These are phyloP conservation scores for Cryptococcus jaspeensis DNA, from an alignment of 1,284 basidiomycete genomes.

Conservation along the genomic window DNA sequence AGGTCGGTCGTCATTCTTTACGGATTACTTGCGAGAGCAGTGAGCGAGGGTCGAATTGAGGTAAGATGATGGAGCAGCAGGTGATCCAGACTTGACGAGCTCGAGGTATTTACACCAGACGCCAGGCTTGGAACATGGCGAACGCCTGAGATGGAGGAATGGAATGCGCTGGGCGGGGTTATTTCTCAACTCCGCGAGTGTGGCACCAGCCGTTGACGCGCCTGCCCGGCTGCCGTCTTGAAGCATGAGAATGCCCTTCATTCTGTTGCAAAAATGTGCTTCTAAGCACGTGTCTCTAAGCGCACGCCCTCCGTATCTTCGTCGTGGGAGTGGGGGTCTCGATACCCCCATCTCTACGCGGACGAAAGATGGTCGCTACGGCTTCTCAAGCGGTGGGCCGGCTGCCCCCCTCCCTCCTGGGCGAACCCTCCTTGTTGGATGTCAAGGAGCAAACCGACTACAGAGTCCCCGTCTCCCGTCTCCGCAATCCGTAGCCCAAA, in stretches of 20 bases:
- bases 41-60: too few species aligned
- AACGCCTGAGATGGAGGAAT: not conserved
- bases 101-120: not conserved
- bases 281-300: too few species aligned
- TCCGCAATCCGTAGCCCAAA: too few species aligned
- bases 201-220: not conserved
- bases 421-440: too few species aligned
- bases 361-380: too few species aligned
- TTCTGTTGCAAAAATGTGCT: not conserved
- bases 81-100: not conserved
- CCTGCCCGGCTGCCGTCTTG: not conserved
- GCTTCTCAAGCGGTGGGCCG: too few species aligned
- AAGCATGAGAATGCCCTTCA: not conserved
- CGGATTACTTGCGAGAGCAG: not conserved
- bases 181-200: not conserved
- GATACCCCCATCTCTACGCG: too few species aligned
- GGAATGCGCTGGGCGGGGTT: not conserved
- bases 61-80: not conserved
- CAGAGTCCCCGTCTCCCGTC: too few species aligned
- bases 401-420: too few species aligned
- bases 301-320: too few species aligned
- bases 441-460: too few species aligned
- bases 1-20: slow-evolving; percentile 30
- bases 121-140: not conserved
- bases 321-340: too few species aligned